Evolutionary conservation across 257 asterid genomes (phyloP).

Genomic region (Solanum sejunctum): DNA sequence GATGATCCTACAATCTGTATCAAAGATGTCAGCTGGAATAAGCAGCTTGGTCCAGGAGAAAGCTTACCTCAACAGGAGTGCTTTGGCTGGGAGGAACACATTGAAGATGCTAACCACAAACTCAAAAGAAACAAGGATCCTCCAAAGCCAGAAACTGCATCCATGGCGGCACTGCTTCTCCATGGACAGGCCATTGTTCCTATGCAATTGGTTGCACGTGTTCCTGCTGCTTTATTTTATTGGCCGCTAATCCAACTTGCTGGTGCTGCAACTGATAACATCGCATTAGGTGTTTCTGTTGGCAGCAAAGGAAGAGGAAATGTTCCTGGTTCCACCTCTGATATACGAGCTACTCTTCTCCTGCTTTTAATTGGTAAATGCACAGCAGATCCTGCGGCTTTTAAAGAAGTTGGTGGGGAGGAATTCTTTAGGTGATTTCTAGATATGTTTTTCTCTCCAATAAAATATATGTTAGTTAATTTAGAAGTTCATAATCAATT

Average conservation of each 20-base stretch:
- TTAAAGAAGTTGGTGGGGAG: conserved; percentile 85
- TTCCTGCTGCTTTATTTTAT: conserved; percentile 90
- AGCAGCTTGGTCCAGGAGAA: conserved; percentile 40
- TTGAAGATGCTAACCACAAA: conserved; percentile 40
- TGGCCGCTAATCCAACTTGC: conserved; percentile 99
- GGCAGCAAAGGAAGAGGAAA: conserved; percentile 99
- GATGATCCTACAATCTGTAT: conserved; percentile 33
- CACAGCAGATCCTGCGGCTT: conserved; percentile 86
- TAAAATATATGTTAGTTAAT: neutral
- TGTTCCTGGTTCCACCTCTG: conserved; percentile 97
- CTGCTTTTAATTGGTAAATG: conserved; percentile 97
- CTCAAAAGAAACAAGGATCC: conserved; percentile 24
- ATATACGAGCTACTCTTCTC: conserved; percentile 93
- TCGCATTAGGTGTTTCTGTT: conserved; percentile 96
- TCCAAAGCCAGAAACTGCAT: conserved; percentile 52
- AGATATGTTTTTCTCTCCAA: conserved; percentile 6
- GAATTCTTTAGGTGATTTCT: conserved; percentile 66
- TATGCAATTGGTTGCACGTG: conserved; percentile 96
- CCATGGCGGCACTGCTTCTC: conserved; percentile 91
- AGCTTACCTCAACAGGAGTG: conserved; percentile 21
- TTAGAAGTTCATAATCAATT: neutral
- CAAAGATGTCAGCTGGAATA: conserved; percentile 46
- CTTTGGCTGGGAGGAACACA: conserved; percentile 26
- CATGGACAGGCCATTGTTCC: conserved; percentile 97
- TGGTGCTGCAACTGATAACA: conserved; percentile 95